Conservation (phyloP, 768 basidiomycete species). For the Trametes gibbosa region DNA sequence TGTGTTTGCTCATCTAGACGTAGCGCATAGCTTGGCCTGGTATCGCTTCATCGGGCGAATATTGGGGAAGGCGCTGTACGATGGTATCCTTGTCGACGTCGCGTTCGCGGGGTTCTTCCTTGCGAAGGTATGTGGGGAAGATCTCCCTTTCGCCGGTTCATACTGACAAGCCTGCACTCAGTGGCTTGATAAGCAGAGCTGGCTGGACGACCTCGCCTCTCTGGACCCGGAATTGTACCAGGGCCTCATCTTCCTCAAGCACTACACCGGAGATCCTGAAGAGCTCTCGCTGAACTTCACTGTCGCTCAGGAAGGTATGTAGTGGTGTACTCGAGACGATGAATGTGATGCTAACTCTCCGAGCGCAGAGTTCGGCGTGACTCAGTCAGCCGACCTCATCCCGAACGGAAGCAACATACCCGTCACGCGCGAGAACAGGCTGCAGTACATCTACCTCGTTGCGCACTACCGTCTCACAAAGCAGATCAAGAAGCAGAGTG, state of each 20-base stretch:
- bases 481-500: slow-evolving; percentile 83
- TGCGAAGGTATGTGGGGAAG: slow-evolving; percentile 54
- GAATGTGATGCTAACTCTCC: background rate
- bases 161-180: slow-evolving; percentile 28
- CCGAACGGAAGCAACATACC: slow-evolving; percentile 78
- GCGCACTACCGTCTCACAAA: slow-evolving; percentile 85
- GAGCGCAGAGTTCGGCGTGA: slow-evolving; percentile 73
- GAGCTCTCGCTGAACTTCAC: slow-evolving; percentile 91
- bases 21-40: slow-evolving; percentile 87
- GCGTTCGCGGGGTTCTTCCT: slow-evolving; percentile 96
- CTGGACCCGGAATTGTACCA: slow-evolving; percentile 91
- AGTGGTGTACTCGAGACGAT: background rate
- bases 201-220: slow-evolving; percentile 89
- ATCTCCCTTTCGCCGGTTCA: background rate
- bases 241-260: slow-evolving; percentile 90
- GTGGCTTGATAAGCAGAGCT: slow-evolving; percentile 93
- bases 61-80: slow-evolving; percentile 94
- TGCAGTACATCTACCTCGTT: slow-evolving; percentile 87
- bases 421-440: slow-evolving; percentile 85
- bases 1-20: background rate
- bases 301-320: slow-evolving; percentile 77
- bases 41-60: slow-evolving; percentile 92
- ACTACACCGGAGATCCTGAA: slow-evolving; percentile 81
- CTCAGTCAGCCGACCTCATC: slow-evolving; percentile 73
- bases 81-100: slow-evolving; percentile 92